phyloP scores from a whole-genome alignment of 176 grass and related monocot genomes.

The Triticum turgidum region DNA sequence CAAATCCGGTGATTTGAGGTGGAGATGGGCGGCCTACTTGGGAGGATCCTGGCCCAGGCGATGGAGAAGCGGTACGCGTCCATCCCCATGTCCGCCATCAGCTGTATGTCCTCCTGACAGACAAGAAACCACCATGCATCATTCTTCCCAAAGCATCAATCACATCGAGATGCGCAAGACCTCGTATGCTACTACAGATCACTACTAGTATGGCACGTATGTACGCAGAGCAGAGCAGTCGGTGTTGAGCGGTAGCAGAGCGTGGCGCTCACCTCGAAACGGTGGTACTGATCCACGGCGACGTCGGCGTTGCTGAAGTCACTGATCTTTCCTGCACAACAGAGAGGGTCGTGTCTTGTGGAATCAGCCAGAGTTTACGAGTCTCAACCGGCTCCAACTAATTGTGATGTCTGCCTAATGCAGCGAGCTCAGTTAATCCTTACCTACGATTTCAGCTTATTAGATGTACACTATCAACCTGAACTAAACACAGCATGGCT shows the following conservation, averaged over 20 bases:
- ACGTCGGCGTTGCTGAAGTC: conserved; percentile 98
- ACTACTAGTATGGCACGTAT: neutral
- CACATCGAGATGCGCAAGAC: neutral
- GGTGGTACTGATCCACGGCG: conserved; percentile 89
- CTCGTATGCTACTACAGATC: neutral
- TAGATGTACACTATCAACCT: neutral
- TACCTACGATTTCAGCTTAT: neutral
- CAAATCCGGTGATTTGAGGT: neutral
- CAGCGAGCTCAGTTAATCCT: neutral
- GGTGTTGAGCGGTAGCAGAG: neutral
- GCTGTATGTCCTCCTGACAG: conserved; percentile 79
- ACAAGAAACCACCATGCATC: neutral
- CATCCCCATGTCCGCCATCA: conserved; percentile 95
- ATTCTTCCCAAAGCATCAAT: neutral
- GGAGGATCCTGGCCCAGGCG: conserved; percentile 83
- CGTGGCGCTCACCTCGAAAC: conserved; percentile 55
- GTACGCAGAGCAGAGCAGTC: neutral
- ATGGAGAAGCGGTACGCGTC: conserved; percentile 95
- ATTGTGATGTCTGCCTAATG: neutral
- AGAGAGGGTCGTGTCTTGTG: neutral
- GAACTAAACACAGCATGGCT: neutral
- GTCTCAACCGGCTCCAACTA: neutral
- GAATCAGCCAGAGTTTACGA: neutral
- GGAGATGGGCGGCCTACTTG: conserved; percentile 42
- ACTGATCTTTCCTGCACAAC: conserved; percentile 60